These are phyloP conservation scores for Zalerion maritima DNA, from an alignment of 495 filamentous ascomycete species.

Conservation along the genomic window DNA sequence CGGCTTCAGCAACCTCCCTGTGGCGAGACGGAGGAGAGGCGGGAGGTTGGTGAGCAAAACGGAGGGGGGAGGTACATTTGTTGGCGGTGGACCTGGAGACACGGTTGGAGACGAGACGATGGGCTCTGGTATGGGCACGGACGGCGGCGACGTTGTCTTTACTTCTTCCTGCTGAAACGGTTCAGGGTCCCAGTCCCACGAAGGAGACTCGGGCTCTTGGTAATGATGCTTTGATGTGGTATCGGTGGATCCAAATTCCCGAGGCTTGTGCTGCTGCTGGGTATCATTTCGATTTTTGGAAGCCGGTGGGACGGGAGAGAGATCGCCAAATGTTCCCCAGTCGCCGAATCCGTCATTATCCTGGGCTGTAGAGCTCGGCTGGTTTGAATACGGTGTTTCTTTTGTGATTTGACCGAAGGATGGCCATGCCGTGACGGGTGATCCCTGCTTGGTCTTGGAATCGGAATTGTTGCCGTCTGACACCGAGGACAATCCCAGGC, in stretches of 20 bases:
- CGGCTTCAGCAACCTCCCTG: conserved; percentile 37
- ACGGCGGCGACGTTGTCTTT: conserved; percentile 7
- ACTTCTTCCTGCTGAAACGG: conserved; percentile 7
- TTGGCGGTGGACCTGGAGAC: conserved; percentile 42
- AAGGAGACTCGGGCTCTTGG: conserved; percentile 4
- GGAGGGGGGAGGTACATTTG: conserved; percentile 80
- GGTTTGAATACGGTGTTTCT: conserved; percentile 10
- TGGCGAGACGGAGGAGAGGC: conserved; percentile 42
- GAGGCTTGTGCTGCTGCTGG: conserved; percentile 2
- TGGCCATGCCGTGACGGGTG: conserved; percentile 35
- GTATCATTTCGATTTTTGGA: conserved; percentile 4
- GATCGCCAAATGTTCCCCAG: conserved; percentile 45
- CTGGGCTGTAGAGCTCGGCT: conserved; percentile 9
- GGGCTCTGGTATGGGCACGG: conserved; percentile 9
- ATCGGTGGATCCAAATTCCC: conserved; percentile 6
- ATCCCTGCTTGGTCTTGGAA: conserved; percentile 16
- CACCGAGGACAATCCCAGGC: conserved; percentile 24
- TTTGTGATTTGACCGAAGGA: conserved; percentile 6
- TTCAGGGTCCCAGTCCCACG: conserved; percentile 16
- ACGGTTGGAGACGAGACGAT: not conserved
- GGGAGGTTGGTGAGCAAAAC: conserved; percentile 66
- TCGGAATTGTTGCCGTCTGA: conserved; percentile 12
- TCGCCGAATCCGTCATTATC: conserved; percentile 24
- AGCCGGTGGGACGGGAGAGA: conserved; percentile 14
- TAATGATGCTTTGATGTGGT: conserved; percentile 3